Evolutionary conservation across 2,329 filamentous ascomycete genomes (phyloP).

Genomic region (Epichloe amarillans): DNA sequence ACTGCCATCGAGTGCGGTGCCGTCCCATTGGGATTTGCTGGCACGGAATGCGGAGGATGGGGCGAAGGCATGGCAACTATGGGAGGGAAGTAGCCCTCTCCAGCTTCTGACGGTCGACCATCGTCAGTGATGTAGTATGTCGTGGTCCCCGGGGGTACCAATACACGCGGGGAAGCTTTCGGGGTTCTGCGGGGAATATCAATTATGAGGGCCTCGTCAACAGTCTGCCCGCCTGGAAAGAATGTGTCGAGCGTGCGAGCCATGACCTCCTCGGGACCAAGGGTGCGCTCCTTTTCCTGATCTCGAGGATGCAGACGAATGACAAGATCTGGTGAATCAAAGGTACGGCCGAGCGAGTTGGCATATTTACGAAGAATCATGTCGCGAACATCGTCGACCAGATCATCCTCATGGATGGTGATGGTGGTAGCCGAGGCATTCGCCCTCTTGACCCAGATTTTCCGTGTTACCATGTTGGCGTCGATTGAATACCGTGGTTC

Average conservation of each 20-base stretch:
- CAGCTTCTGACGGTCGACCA: conserved; percentile 50
- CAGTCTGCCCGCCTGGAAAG: conserved; percentile 74
- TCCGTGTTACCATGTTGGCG: conserved; percentile 51
- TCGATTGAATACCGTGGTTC: conserved; percentile 22
- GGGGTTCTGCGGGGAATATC: conserved; percentile 75
- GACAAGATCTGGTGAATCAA: conserved; percentile 80
- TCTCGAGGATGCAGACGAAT: conserved; percentile 67
- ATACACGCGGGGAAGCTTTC: conserved; percentile 58
- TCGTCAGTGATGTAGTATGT: conserved; percentile 50
- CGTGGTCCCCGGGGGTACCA: conserved; percentile 28
- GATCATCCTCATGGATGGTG: conserved; percentile 70
- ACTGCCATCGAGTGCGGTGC: conserved; percentile 60
- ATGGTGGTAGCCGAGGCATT: conserved; percentile 78
- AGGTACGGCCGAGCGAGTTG: conserved; percentile 78
- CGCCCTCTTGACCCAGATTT: conserved; percentile 90
- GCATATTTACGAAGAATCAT: conserved; percentile 86
- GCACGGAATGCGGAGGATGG: conserved; percentile 27
- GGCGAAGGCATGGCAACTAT: conserved; percentile 32
- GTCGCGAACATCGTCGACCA: conserved; percentile 91
- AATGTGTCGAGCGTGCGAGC: conserved; percentile 64
- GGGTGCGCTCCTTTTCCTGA: conserved; percentile 46
- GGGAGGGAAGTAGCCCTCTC: conserved; percentile 74
- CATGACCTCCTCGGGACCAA: conserved; percentile 82
- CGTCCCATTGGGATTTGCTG: conserved; percentile 20
- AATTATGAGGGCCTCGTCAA: conserved; percentile 83